phyloP scores from a whole-genome alignment of 2,329 filamentous ascomycete species.

The Corniculantispora saksenae region DNA sequence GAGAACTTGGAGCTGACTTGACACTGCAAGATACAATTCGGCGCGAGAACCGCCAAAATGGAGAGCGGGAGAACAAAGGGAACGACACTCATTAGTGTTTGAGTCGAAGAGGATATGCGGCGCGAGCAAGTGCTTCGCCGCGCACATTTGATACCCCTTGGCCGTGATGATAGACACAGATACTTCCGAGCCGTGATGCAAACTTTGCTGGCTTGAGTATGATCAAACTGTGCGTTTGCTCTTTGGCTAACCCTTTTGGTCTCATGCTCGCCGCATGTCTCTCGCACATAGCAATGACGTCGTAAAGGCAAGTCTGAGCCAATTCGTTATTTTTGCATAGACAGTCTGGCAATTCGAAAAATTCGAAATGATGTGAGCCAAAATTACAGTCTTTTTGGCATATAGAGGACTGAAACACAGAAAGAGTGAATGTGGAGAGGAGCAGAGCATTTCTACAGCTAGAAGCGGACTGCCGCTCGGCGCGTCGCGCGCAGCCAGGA shows the following conservation, averaged over 20 bases:
- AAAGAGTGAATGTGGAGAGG: background rate
- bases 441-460: background rate
- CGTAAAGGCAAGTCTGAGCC: slow-evolving; percentile 69
- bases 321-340: slow-evolving; percentile 7
- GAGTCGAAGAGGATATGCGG: background rate
- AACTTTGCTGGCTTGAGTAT: slow-evolving; percentile 2
- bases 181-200: slow-evolving; percentile 65
- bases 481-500: background rate
- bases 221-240: slow-evolving; percentile 50
- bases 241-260: slow-evolving; percentile 46
- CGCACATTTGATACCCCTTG: slow-evolving; percentile 24
- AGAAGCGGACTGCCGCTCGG: too few species aligned
- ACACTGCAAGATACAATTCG: slow-evolving; percentile 70
- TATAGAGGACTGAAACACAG: background rate
- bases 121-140: slow-evolving; percentile 3
- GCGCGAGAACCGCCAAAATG: slow-evolving; percentile 81
- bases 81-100: slow-evolving; percentile 55
- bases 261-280: slow-evolving; percentile 26
- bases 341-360: background rate
- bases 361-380: background rate
- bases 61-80: slow-evolving; percentile 69
- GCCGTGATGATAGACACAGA: slow-evolving; percentile 71
- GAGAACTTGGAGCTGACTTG: background rate
- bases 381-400: background rate
- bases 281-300: slow-evolving; percentile 47